phyloP scores from a whole-genome alignment of 176 grass and related monocot species.

The Rhynchospora breviuscula region DNA sequence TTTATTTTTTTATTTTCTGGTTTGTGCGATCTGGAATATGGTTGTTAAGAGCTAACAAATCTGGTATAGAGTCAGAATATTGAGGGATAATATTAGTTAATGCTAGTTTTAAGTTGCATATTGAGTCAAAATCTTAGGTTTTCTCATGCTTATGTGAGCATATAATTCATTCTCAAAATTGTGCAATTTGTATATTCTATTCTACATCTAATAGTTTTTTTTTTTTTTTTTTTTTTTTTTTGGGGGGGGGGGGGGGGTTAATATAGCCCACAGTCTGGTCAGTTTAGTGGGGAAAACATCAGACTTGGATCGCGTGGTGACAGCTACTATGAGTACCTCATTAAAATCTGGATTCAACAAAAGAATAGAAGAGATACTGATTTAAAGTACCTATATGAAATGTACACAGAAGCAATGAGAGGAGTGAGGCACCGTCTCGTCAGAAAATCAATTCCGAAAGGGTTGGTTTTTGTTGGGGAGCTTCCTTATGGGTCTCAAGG shows the following conservation, averaged over 20 bases:
- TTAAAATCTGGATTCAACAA: slow-evolving; percentile 96
- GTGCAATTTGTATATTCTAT: slow-evolving; percentile 1
- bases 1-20: not conserved
- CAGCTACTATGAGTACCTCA: slow-evolving; percentile 95
- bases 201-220: slow-evolving; percentile 1
- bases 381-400: slow-evolving; percentile 77
- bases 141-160: not conserved
- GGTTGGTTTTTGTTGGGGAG: slow-evolving; percentile 89
- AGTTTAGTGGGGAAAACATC: slow-evolving; percentile 92
- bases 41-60: not conserved
- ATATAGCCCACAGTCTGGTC: slow-evolving; percentile 75
- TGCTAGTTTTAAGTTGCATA: not conserved
- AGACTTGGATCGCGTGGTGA: slow-evolving; percentile 93
- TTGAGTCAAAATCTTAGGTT: not conserved
- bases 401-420: slow-evolving; percentile 93
- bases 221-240: slow-evolving; percentile 26
- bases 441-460: slow-evolving; percentile 80
- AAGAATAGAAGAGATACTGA: slow-evolving; percentile 47
- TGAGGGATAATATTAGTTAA: not conserved
- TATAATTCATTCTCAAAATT: not conserved
- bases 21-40: not conserved
- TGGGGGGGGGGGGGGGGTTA: not conserved
- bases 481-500: slow-evolving; percentile 66
- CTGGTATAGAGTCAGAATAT: slow-evolving; percentile 4
- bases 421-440: slow-evolving; percentile 92